phyloP scores from a whole-genome alignment of 768 basidiomycete species.

The Russula ochroleuca region DNA sequence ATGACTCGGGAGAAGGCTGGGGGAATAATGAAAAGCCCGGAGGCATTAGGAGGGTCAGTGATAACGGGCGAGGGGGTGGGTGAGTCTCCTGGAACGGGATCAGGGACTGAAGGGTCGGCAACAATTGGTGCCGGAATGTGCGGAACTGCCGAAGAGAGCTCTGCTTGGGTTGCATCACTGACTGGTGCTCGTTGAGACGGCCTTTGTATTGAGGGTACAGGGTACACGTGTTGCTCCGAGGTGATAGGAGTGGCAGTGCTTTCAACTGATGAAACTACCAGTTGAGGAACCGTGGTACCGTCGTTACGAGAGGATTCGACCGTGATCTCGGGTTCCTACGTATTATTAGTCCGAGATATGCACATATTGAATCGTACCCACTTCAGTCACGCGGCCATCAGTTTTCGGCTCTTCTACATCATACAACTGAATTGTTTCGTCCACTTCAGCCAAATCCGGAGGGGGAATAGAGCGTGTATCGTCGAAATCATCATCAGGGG shows the following conservation, averaged over 20 bases:
- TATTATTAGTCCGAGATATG: neutral
- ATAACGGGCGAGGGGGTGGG: neutral
- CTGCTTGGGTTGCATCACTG: neutral
- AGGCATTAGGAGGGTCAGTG: neutral
- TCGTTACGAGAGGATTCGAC: neutral
- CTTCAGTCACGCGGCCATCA: slow-evolving; percentile 16
- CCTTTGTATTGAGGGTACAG: neutral
- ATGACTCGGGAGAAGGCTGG: slow-evolving; percentile 5
- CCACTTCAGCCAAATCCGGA: slow-evolving; percentile 5
- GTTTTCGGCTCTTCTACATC: slow-evolving; percentile 21
- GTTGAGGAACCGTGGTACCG: neutral
- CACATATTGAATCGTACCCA: neutral
- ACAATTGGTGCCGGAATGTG: slow-evolving; percentile 25
- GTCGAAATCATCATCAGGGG: slow-evolving; percentile 2
- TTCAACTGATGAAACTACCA: neutral
- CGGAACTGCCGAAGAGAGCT: neutral
- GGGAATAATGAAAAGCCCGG: slow-evolving; percentile 11
- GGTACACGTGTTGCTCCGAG: neutral
- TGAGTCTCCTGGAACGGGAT: slow-evolving; percentile 20
- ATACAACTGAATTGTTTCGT: slow-evolving; percentile 5
- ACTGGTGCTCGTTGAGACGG: neutral
- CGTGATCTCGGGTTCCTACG: slow-evolving; percentile 8
- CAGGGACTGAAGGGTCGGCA: slow-evolving; percentile 28
- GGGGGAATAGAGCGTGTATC: slow-evolving; percentile 17
- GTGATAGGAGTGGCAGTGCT: neutral